Conservation (phyloP, 345 rosid genomes). For the Eucalyptus brandiana region DNA sequence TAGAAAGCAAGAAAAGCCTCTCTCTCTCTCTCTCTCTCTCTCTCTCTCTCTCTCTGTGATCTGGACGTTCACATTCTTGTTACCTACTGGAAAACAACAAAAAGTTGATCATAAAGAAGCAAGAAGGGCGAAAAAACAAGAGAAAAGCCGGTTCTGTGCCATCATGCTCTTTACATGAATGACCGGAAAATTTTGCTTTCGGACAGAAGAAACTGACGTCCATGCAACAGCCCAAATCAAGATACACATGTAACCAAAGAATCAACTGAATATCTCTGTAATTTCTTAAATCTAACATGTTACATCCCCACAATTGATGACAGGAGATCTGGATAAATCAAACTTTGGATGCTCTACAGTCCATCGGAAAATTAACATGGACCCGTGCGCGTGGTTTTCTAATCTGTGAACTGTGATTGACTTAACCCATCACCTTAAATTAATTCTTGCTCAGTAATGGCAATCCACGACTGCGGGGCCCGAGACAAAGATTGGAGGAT, state of each 20-base stretch:
- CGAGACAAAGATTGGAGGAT: slow-evolving; percentile 50
- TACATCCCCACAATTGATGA: not conserved
- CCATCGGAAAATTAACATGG: not conserved
- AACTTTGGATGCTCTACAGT: not conserved
- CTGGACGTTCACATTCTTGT: not conserved
- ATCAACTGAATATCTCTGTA: not conserved
- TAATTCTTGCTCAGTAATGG: slow-evolving; percentile 51
- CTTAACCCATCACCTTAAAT: not conserved
- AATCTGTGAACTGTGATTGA: not conserved
- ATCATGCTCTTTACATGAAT: slow-evolving; percentile 15
- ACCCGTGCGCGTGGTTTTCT: not conserved
- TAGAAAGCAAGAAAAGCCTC: not conserved
- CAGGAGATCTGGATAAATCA: not conserved
- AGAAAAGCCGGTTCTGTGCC: not conserved
- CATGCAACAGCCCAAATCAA: not conserved
- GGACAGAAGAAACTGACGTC: not conserved
- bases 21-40: not conserved
- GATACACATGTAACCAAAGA: not conserved
- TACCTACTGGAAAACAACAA: not conserved
- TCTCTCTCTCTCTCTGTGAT: not conserved
- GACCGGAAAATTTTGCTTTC: not conserved
- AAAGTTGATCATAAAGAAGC: not conserved
- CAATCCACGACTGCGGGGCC: slow-evolving; percentile 90
- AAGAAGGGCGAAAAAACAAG: not conserved
- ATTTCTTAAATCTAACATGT: not conserved